These are phyloP conservation scores for Calonectria ilicicola DNA, from an alignment of 2,329 filamentous ascomycete genomes.

Conservation along the genomic window DNA sequence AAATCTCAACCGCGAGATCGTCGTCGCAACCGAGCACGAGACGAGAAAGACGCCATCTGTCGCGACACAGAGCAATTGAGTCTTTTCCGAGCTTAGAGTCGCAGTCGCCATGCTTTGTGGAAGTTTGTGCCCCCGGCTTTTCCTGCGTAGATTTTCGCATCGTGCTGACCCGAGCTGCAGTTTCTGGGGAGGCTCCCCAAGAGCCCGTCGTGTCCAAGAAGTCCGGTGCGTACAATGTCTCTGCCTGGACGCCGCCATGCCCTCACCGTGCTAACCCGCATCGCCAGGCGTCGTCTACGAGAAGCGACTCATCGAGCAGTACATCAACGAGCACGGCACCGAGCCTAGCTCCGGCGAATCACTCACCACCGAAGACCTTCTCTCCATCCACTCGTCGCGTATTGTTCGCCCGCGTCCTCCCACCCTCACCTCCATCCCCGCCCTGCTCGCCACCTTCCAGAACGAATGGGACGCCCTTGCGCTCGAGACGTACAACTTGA, in stretches of 20 bases:
- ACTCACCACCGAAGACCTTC: constrained; percentile 84
- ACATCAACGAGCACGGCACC: constrained; percentile 92
- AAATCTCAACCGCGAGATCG: constrained; percentile 45
- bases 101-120: constrained; percentile 59
- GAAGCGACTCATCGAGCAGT: constrained; percentile 93
- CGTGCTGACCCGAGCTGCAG: constrained; percentile 58
- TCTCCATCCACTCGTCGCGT: constrained; percentile 86
- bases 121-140: constrained; percentile 50
- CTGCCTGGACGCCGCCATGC: neutral
- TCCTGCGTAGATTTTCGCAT: neutral
- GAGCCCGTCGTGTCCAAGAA: constrained; percentile 95
- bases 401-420: constrained; percentile 91
- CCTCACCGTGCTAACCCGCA: constrained; percentile 25
- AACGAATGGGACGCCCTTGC: constrained; percentile 98
- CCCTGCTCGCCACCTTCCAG: constrained; percentile 93
- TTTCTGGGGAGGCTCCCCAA: constrained; percentile 96
- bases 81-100: constrained; percentile 40
- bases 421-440: constrained; percentile 94
- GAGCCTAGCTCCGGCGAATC: constrained; percentile 92
- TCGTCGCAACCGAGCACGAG: constrained; percentile 41
- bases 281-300: constrained; percentile 86
- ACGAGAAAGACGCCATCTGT: constrained; percentile 37
- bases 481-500: constrained; percentile 90
- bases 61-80: constrained; percentile 45
- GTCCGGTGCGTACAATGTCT: constrained; percentile 73